Conservation (phyloP, 345 rosid genomes). For the Syzygium jambos region DNA sequence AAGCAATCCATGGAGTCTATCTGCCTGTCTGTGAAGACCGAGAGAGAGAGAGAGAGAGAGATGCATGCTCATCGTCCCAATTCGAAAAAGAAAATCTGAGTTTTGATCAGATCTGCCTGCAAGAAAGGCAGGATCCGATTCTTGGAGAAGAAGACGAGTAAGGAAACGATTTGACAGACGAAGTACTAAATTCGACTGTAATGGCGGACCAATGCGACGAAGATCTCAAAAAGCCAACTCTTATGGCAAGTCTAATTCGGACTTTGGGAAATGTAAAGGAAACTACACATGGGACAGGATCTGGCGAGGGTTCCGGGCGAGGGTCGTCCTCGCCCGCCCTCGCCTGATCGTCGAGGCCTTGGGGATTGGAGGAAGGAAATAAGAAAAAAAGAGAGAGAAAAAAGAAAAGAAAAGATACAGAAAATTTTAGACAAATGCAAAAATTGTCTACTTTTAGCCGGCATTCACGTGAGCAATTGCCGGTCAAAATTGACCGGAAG, state of each 20-base stretch:
- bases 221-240: not conserved
- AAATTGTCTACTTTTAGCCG: not conserved
- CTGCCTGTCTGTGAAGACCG: not conserved
- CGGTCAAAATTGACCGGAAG: fast-evolving
- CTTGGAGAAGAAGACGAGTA: not conserved
- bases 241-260: not conserved
- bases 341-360: not conserved
- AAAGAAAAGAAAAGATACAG: fast-evolving
- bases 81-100: not conserved
- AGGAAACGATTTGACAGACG: not conserved
- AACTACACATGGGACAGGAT: not conserved
- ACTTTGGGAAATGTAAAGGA: not conserved
- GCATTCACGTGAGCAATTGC: not conserved
- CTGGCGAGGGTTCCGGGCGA: not conserved
- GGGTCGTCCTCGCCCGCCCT: not conserved
- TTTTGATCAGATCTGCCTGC: not conserved
- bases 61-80: not conserved
- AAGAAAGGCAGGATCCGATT: not conserved
- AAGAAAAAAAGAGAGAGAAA: fast-evolving
- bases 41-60: not conserved
- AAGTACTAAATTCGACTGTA: not conserved
- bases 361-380: fast-evolving
- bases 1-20: not conserved
- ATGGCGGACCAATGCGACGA: not conserved
- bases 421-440: not conserved